These are phyloP conservation scores for Dalbergia cochinchinensis DNA, from an alignment of 306 rosid genomes.

Conservation along the genomic window DNA sequence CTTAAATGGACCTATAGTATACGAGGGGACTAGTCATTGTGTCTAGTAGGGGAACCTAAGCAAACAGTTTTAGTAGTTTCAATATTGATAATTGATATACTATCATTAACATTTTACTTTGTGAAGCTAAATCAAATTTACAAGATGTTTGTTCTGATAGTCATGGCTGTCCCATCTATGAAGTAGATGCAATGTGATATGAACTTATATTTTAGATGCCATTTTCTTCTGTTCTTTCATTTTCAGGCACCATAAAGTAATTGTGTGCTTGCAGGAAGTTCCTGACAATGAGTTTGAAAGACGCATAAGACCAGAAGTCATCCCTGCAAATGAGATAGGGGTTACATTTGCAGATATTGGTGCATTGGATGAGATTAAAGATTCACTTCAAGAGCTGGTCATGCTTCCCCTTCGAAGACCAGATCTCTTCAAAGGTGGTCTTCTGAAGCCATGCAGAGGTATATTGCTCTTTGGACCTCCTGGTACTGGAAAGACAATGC, in stretches of 20 bases:
- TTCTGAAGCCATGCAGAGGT: conserved; percentile 84
- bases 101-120: conserved; percentile 10
- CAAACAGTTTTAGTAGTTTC: conserved; percentile 5
- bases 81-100: conserved; percentile 6
- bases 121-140: neutral
- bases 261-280: conserved; percentile 62
- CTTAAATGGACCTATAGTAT: too few relatives aligned
- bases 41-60: too few relatives aligned
- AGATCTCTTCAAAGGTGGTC: conserved; percentile 77
- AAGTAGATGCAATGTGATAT: conserved; percentile 2
- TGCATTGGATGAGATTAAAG: conserved; percentile 76
- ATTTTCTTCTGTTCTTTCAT: conserved; percentile 12
- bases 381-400: conserved; percentile 81
- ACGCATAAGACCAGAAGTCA: conserved; percentile 81
- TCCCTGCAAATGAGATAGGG: conserved; percentile 85
- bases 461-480: conserved; percentile 90
- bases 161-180: conserved; percentile 4
- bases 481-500: conserved; percentile 89
- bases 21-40: too few relatives aligned
- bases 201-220: conserved; percentile 7
- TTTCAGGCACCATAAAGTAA: conserved; percentile 13
- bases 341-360: conserved; percentile 87
- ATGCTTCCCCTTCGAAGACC: conserved; percentile 93
- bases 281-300: conserved; percentile 85
- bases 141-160: neutral